Base-by-base conservation (phyloP, 306 rosid species). In the Trifolium fragiferum region DNA sequence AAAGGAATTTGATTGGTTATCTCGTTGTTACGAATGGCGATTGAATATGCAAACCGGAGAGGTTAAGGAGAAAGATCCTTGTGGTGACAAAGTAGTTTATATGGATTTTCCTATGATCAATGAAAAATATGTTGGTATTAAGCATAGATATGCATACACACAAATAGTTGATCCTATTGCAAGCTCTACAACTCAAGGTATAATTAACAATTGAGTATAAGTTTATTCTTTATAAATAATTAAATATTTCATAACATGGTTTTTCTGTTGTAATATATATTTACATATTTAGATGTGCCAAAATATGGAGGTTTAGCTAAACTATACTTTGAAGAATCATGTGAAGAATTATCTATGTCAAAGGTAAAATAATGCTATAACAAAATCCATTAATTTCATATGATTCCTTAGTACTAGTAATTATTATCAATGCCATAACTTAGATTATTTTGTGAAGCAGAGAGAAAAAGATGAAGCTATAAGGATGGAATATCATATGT, bases 61-160 rank as follows among this genome's bases (percentile, higher is more conserved):
- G 49, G 86, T 68, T 13, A 62, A 58, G 57, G 96, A 92, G 90
- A 87, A 23, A 80, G 16, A 35, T 66, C 84, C 90, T 0, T 69
- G 73, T 9, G 84, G 66, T 46, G 55, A 18, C 40, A 53, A 73
- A 8, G 55, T 37, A 14, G 54, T 69, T 13, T 82, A 50, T 11
- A 85, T 90, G 91, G 96, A 92, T 78, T 92, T 88, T 80, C 94
- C 96, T 0, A 47, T 86, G 80, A 87, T 90, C 54, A 90, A 90
- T 58, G 72, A 50, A 72, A 63, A 66, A 9, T 88, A 83, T 23
- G 43, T 64, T 16, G 94, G 94, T 38, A 6, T 87, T 20, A 82
- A 73, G 78, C 87, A 84, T 41, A 81, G 38, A 74, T 90, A 71
- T 73, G 94, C 88, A 1, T 90, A 88, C 30, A 47, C 89, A 19